Conservation (phyloP, 306 rosid genomes). For the Sesbania bispinosa region DNA sequence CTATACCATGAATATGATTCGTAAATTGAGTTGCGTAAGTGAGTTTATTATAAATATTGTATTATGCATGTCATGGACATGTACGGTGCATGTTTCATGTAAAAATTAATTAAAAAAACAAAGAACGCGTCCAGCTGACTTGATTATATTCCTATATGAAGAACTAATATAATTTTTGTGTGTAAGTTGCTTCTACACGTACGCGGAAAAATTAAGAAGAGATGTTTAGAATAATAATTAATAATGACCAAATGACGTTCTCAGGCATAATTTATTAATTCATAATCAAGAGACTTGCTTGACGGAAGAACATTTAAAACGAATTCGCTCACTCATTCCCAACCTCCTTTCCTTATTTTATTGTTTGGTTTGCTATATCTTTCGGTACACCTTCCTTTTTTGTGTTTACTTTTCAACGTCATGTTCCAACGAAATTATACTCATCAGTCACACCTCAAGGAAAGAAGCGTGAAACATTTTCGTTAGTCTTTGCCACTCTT, state of each 20-base stretch:
- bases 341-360: neutral
- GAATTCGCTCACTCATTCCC: too few species aligned
- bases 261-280: neutral
- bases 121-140: neutral
- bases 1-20: neutral
- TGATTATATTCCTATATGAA: neutral
- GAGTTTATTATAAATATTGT: neutral
- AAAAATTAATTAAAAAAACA: neutral
- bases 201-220: neutral
- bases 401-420: neutral
- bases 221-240: neutral
- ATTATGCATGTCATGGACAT: neutral
- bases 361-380: too few species aligned
- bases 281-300: neutral
- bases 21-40: conserved; percentile 18
- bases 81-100: conserved; percentile 1
- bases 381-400: neutral
- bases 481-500: too few species aligned
- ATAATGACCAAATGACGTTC: neutral
- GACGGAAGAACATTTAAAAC: too few species aligned
- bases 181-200: neutral
- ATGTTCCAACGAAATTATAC: neutral
- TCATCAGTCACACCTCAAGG: too few species aligned
- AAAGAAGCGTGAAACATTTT: too few species aligned
- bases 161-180: neutral